Evolutionary conservation across 495 filamentous ascomycete genomes (phyloP), one percentile per base, ranked within the genome.

Genomic region (Annulohypoxylon stygium): DNA sequence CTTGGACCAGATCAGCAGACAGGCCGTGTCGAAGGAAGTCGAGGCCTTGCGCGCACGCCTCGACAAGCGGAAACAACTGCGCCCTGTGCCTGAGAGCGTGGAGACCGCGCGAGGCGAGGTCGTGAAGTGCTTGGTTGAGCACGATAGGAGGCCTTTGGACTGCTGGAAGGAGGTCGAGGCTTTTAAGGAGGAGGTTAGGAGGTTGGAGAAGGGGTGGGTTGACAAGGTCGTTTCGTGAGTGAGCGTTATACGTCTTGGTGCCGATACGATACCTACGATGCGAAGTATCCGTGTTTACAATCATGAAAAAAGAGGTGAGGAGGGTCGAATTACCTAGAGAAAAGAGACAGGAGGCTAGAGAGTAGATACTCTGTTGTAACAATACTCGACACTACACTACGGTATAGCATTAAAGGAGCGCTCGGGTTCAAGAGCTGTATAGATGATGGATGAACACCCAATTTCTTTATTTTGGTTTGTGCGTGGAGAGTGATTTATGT

Each of bases 151-250:
- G 81, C 97, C 96, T 78, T 81, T 99, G 79, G 91, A 98, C 86
- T 99, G 96, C 86, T 98, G 93, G 91, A 87, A 89, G 81, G 97
- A 99, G 87, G 95, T 98, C 18, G 92, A 93, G 81, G 86, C 83
- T 33, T 99, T 99, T 76, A 96, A 92, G 87, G 86, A 86, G 74
- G 93, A 97, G 85, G 94, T 97, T 33, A 88, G 93, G 55, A 87
- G 84, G 78, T 78, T 98, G 81, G 95, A 98, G 86, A 91, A 88
- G 80, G 86, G 85, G 18, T 98, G 97, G 88, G 91, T 98, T 48
- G 90, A 95, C 75, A 92, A 90, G 81, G 90, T 96, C 70, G 88
- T 96, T 39, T 82, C 81, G 75, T 85, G 76, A 76, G 23, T 85
- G 75, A 76, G 23, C 41, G 18, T 30, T 53, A 16, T 36, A 16